phyloP scores from a whole-genome alignment of 441 rosid genomes.

The Erysimum cheiri region DNA sequence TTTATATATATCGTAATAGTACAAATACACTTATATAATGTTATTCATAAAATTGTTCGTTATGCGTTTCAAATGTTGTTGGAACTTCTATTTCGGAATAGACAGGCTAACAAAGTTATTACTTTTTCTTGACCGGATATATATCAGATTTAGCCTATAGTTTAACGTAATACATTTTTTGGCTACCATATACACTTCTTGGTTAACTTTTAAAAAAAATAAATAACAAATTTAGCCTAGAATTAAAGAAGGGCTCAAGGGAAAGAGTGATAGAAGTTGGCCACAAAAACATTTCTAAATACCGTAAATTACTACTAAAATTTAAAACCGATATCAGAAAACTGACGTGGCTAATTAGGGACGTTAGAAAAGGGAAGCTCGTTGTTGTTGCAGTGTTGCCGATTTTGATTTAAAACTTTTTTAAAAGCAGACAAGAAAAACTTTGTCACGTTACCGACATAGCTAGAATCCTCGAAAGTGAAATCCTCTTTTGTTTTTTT shows the following conservation, averaged over 20 bases:
- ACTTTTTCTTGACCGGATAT: background rate
- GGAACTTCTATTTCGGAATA: background rate
- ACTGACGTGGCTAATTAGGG: conserved; percentile 33
- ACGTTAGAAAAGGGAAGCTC: conserved; percentile 27
- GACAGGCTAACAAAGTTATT: background rate
- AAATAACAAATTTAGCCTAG: background rate
- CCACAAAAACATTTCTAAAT: background rate
- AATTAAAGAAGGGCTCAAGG: background rate
- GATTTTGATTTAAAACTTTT: conserved; percentile 2
- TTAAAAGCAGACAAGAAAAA: background rate
- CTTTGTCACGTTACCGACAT: conserved; percentile 44
- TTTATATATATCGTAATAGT: too few species aligned
- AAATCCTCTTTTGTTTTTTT: background rate
- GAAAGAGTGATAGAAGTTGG: background rate
- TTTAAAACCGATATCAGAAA: background rate
- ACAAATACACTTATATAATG: too few species aligned
- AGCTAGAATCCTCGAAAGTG: conserved; percentile 40
- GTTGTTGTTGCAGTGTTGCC: background rate
- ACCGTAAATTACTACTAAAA: background rate
- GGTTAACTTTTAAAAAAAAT: background rate
- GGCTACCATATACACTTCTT: background rate
- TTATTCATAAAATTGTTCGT: too few species aligned
- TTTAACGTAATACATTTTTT: background rate
- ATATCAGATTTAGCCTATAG: background rate
- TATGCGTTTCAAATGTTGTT: too few species aligned